A percentile compares a stretch with the other conserved stretches of the same genome.
Evolutionary conservation across 2,329 filamentous ascomycete species (phyloP).

Genomic region (Cladosporium halotolerans): DNA sequence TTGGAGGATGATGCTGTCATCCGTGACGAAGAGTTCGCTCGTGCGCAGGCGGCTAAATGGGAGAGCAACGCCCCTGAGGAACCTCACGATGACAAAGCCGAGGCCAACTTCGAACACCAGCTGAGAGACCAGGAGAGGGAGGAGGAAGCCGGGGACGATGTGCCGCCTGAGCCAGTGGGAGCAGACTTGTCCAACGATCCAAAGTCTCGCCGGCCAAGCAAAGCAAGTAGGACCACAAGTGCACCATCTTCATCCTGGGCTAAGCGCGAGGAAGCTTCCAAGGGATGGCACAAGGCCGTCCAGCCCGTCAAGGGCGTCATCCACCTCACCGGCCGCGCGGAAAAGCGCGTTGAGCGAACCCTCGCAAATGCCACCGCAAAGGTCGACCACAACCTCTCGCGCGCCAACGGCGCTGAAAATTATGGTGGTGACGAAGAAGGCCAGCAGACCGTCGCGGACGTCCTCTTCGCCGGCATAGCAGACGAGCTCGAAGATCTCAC

Average conservation of each 20-base stretch:
- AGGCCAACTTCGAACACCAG: conserved; percentile 35
- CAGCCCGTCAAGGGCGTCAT: conserved; percentile 11
- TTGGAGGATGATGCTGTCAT: conserved; percentile 90
- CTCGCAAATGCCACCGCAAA: conserved; percentile 5
- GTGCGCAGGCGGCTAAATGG: conserved; percentile 47
- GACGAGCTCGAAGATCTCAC: conserved; percentile 94
- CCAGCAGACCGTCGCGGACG: conserved; percentile 65
- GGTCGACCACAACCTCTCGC: neutral
- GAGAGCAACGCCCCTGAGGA: conserved; percentile 22
- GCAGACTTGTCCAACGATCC: conserved; percentile 10
- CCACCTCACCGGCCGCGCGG: conserved; percentile 7
- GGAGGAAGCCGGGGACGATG: conserved; percentile 15
- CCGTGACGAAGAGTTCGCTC: conserved; percentile 83
- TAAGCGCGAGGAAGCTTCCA: conserved; percentile 12
- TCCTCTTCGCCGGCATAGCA: conserved; percentile 78
- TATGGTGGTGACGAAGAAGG: conserved; percentile 1
- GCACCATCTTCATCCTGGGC: conserved; percentile 9
- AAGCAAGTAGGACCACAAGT: neutral
- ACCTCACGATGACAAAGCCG: conserved; percentile 31
- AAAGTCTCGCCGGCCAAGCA: neutral
- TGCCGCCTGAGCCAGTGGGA: neutral
- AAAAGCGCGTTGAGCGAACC: conserved; percentile 1
- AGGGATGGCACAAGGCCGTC: conserved; percentile 13
- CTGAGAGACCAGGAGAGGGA: conserved; percentile 36
- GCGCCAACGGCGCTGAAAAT: conserved; percentile 6